Conservation (phyloP, 2,329 filamentous ascomycete genomes). For the Paracoccidioides brasiliensis region DNA sequence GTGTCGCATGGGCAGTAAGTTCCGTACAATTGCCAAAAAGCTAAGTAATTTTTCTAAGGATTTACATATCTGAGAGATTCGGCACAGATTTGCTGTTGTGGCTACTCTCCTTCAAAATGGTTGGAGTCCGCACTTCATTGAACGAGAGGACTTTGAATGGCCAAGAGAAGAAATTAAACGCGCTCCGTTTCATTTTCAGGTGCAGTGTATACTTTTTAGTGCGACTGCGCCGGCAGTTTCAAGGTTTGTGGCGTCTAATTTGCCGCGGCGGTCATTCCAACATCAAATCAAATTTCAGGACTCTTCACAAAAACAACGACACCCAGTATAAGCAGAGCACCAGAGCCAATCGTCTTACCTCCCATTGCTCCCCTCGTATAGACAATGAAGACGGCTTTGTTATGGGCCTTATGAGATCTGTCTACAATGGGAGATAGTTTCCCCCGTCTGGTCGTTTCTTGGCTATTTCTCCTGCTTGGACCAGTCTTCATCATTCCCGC, state of each 20-base stretch:
- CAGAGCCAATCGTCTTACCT: too few relatives aligned
- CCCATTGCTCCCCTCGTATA: background rate
- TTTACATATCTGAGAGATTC: background rate
- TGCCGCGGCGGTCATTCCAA: background rate
- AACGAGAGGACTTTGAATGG: too few relatives aligned
- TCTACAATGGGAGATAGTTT: background rate
- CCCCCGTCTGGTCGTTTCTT: background rate
- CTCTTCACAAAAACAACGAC: too few relatives aligned
- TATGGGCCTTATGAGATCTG: background rate
- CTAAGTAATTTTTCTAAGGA: background rate
- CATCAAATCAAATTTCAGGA: too few relatives aligned
- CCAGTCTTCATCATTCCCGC: constrained; percentile 16
- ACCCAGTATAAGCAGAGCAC: background rate
- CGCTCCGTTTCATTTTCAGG: background rate
- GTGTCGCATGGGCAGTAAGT: background rate
- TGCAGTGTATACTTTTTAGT: too few relatives aligned
- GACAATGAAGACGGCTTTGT: background rate
- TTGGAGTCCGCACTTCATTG: too few relatives aligned
- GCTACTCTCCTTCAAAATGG: too few relatives aligned
- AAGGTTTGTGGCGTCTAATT: background rate
- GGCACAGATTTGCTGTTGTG: background rate
- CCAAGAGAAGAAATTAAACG: background rate
- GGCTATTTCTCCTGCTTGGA: constrained; percentile 12
- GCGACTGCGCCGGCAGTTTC: background rate
- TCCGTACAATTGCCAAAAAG: background rate